Evolutionary conservation across 2,329 filamentous ascomycete species (phyloP).

Genomic region (Camptophora hylomeconis): DNA sequence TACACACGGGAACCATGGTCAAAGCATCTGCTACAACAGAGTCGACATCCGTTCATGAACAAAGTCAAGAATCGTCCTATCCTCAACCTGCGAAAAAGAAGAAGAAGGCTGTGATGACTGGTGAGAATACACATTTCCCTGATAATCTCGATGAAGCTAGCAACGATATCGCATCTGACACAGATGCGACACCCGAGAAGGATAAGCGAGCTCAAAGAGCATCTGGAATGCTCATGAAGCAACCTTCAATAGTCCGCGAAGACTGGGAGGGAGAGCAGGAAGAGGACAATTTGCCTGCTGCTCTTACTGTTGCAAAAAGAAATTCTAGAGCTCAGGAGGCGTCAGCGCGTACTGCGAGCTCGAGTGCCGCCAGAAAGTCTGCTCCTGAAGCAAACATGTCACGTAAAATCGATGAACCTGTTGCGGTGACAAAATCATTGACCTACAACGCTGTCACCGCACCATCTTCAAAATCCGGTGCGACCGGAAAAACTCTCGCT

Average conservation of each 20-base stretch:
- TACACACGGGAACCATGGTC: slow-evolving; percentile 17
- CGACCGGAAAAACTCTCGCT: slow-evolving; percentile 5
- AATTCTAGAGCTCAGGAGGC: slow-evolving; percentile 2
- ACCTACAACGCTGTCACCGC: slow-evolving; percentile 1
- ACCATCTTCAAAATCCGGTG: slow-evolving; percentile 2
- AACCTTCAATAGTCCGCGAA: slow-evolving; percentile 28
- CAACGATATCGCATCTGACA: slow-evolving; percentile 16
- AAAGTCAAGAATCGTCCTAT: not conserved
- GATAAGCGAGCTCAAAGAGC: slow-evolving; percentile 16
- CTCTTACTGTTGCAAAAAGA: slow-evolving; percentile 3
- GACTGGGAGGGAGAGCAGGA: slow-evolving; percentile 28
- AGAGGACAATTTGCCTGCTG: slow-evolving; percentile 13
- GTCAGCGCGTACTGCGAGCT: slow-evolving; percentile 1
- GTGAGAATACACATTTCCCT: slow-evolving; percentile 7
- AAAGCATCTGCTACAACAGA: slow-evolving; percentile 22
- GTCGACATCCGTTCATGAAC: slow-evolving; percentile 2
- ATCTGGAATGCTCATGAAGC: slow-evolving; percentile 21
- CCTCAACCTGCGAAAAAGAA: slow-evolving; percentile 14
- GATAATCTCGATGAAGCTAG: slow-evolving; percentile 7
- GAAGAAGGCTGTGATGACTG: slow-evolving; percentile 9
- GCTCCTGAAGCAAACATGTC: slow-evolving; percentile 16
- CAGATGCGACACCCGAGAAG: slow-evolving; percentile 16
- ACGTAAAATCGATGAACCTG: slow-evolving; percentile 14
- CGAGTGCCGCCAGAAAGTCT: slow-evolving; percentile 6
- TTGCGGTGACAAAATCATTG: slow-evolving; percentile 1